Percentiles rank a stretch among this genome's conserved stretches.
Evolutionary conservation across 1,284 basidiomycete genomes (phyloP).

Genomic region (Schizophyllum commune): DNA sequence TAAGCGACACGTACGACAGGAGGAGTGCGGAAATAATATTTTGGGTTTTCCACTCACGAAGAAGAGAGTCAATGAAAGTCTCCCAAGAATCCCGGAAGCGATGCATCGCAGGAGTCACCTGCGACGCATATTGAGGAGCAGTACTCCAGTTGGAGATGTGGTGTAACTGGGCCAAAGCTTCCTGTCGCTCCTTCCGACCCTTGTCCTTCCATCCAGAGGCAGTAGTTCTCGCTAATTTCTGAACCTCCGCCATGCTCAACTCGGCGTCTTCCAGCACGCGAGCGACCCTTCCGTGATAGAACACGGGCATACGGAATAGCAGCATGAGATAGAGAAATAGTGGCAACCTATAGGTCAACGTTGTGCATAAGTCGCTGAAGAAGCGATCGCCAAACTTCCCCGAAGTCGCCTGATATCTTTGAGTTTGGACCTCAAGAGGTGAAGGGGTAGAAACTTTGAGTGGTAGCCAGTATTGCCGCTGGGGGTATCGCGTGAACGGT

Average conservation of each 20-base stretch:
- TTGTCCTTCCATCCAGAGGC: conserved; percentile 9
- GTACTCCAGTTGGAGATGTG: not conserved
- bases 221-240: conserved; percentile 15
- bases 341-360: too few relatives aligned
- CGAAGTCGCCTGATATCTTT: too few relatives aligned
- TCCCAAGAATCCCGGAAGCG: conserved; percentile 29
- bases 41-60: conserved; percentile 38
- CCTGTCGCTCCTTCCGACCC: not conserved
- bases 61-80: conserved; percentile 31
- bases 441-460: too few relatives aligned
- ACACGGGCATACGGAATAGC: conserved; percentile 17
- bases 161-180: not conserved
- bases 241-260: conserved; percentile 21
- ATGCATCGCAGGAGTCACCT: not conserved
- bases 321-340: conserved; percentile 1
- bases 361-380: too few relatives aligned
- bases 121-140: not conserved
- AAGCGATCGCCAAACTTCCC: too few relatives aligned
- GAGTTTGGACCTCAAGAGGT: too few relatives aligned
- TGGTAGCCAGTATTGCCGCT: too few relatives aligned
- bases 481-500: too few relatives aligned
- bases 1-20: conserved; percentile 22
- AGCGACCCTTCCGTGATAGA: conserved; percentile 23
- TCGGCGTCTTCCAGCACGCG: conserved; percentile 24
- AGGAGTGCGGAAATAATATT: conserved; percentile 36